Percentiles rank a stretch among this genome's conserved stretches.
Conservation (phyloP, 2,329 filamentous ascomycete species). For the Graphilbum sp. region DNA sequence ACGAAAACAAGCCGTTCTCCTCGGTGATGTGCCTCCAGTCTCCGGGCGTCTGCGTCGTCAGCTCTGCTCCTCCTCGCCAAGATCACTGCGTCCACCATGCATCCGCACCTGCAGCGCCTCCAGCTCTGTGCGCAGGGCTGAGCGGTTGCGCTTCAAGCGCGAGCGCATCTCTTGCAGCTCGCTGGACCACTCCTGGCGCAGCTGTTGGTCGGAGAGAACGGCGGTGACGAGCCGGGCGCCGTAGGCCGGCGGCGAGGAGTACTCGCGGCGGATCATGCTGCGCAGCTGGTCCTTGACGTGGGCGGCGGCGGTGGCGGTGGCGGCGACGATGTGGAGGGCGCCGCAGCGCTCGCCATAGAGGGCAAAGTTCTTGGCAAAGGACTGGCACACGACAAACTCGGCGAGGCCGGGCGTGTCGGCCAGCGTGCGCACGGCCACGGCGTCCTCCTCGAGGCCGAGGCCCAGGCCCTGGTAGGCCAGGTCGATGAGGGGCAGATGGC, state of each 20-base stretch:
- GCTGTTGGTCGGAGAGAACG: neutral
- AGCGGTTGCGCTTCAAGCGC: neutral
- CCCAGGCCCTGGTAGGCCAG: conserved; percentile 22
- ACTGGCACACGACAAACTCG: conserved; percentile 14
- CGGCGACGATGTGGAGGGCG: conserved; percentile 14
- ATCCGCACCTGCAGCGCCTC: too few species aligned
- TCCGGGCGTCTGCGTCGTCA: too few species aligned
- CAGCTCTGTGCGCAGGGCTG: too few species aligned
- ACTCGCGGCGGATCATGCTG: conserved; percentile 14
- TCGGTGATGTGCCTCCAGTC: too few species aligned
- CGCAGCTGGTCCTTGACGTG: conserved; percentile 13
- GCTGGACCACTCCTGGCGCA: neutral
- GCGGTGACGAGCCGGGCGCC: conserved; percentile 12
- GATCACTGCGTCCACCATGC: too few species aligned
- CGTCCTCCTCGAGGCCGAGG: conserved; percentile 17
- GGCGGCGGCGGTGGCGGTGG: neutral
- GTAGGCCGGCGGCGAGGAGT: conserved; percentile 14
- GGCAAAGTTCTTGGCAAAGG: conserved; percentile 23
- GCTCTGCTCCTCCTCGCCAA: too few species aligned
- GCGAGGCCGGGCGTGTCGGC: conserved; percentile 9
- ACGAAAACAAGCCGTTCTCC: too few species aligned
- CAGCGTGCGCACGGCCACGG: conserved; percentile 11
- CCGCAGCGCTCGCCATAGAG: conserved; percentile 20
- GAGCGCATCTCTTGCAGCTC: neutral
- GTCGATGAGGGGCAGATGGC: conserved; percentile 18